Evolutionary conservation across 1,284 basidiomycete genomes (phyloP), one percentile per base, ranked within the genome.

Genomic region (Trichosporon coremiiforme): DNA sequence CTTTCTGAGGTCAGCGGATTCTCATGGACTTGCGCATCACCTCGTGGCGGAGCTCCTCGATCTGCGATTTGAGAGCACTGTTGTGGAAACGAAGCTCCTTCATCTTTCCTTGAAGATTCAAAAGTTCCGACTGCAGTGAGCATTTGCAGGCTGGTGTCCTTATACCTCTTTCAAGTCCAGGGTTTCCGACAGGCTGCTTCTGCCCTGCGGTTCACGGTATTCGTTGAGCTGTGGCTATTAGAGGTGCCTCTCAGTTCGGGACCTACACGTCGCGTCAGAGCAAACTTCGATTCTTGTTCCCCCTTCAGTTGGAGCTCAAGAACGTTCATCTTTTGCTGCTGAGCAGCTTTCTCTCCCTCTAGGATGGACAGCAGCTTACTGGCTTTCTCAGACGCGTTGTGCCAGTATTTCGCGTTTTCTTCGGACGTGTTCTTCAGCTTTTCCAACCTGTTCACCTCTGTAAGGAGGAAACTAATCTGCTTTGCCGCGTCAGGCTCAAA

Each of bases 281-380:
- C 15, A 57, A 15, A 1, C 10, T 47, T 45, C 0, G 45, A 38
- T 6, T 1, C 12, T n/a, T 33, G 35, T 2, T 50, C 75, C 8
- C 65, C 53, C 2, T 65, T 55, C 15, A 71, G 20, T 5, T 41
- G 31, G 47, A 36, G 33, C 25, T 70, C 68, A 12, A 74, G 22
- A 0, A 38, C 47, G 17, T 35, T 57, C 0, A 73, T 29, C 55
- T 67, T 66, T 15, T 31, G 20, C 9, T 73, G 71, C 12, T 67
- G 17, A 1, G 67, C 71, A n/a, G 74, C 38, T 31, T 70, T 68
- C 47, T 71, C 66, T 64, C 69, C 76, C 0, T 70, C 71, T 31
- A 70, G 22, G 1, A 41, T 10, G n/a, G 76, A 75, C 57, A 74
- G 75, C 9, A 73, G 66, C 31, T 68, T 74, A 6, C 45, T 73